These are phyloP conservation scores for Cenchrus purpureus DNA, from an alignment of 176 grass and related monocot species.

Conservation along the genomic window DNA sequence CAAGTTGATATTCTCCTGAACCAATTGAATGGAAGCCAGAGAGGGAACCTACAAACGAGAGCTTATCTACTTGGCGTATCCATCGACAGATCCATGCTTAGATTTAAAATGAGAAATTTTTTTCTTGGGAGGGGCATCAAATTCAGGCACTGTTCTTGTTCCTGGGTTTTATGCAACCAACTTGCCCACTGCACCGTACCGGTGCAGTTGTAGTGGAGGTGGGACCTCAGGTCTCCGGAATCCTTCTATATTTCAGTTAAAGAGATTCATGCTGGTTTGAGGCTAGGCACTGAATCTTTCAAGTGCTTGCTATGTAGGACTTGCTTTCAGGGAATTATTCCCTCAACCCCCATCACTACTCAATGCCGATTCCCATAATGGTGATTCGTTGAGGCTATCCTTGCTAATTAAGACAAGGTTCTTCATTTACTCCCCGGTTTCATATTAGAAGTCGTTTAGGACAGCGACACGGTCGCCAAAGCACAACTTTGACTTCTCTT, in stretches of 20 bases:
- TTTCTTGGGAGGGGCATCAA: constrained; percentile 18
- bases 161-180: constrained; percentile 30
- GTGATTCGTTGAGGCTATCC: constrained; percentile 27
- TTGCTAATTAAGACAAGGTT: constrained; percentile 36
- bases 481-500: too few species aligned
- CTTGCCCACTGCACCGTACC: constrained; percentile 46
- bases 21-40: constrained; percentile 29
- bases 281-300: constrained; percentile 57
- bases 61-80: constrained; percentile 26
- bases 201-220: constrained; percentile 37
- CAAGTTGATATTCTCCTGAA: constrained; percentile 37
- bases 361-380: constrained; percentile 37
- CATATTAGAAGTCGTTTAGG: too few species aligned
- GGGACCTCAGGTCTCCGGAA: constrained; percentile 32
- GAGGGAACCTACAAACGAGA: constrained; percentile 27
- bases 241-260: constrained; percentile 29
- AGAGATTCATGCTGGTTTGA: constrained; percentile 54
- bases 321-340: constrained; percentile 52
- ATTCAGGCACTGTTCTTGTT: constrained; percentile 48
- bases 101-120: constrained; percentile 26
- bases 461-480: too few species aligned
- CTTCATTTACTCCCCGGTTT: not conserved
- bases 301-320: constrained; percentile 60
- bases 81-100: not conserved
- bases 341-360: constrained; percentile 32